Percentiles rank a stretch among this genome's conserved stretches.
These are phyloP conservation scores for Funneliformis mosseae DNA, from an alignment of 192 early-diverging fungal species.

Conservation along the genomic window DNA sequence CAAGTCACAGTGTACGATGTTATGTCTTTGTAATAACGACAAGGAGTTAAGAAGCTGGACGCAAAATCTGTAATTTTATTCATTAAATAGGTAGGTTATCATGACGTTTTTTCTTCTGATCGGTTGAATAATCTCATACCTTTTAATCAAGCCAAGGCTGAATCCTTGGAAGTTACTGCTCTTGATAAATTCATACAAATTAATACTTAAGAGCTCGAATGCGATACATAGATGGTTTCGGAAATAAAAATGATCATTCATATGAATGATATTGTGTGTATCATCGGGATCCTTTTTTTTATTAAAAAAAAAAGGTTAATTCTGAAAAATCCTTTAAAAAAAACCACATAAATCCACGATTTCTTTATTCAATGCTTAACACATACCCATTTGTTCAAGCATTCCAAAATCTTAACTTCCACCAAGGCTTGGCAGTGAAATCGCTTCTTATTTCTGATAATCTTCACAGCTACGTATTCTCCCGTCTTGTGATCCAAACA, in stretches of 20 bases:
- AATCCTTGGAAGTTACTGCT: slow-evolving; percentile 90
- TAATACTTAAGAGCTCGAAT: slow-evolving; percentile 91
- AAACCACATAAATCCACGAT: slow-evolving; percentile 10
- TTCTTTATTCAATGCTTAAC: neutral
- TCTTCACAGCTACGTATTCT: slow-evolving; percentile 85
- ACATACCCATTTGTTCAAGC: slow-evolving; percentile 76
- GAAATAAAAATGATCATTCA: slow-evolving; percentile 92
- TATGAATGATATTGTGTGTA: slow-evolving; percentile 80
- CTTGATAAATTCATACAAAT: slow-evolving; percentile 97
- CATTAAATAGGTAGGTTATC: slow-evolving; percentile 35
- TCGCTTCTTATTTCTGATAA: slow-evolving; percentile 94
- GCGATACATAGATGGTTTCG: slow-evolving; percentile 95
- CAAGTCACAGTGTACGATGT: slow-evolving; percentile 94
- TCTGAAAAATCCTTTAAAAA: neutral
- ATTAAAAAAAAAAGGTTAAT: slow-evolving; percentile 35
- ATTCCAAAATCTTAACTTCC: slow-evolving; percentile 92
- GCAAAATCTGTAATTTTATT: slow-evolving; percentile 62
- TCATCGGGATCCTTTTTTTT: slow-evolving; percentile 68
- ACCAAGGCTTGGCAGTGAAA: slow-evolving; percentile 95
- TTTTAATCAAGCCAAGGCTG: slow-evolving; percentile 69
- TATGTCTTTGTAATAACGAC: slow-evolving; percentile 66
- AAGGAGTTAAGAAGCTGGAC: slow-evolving; percentile 85
- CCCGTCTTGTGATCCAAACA: slow-evolving; percentile 94
- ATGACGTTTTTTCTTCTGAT: neutral
- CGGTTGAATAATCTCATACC: slow-evolving; percentile 39